A percentile compares a stretch with the other conserved stretches of the same genome.
Conservation (phyloP, 257 asterid genomes). For the Capsicum baccatum region DNA sequence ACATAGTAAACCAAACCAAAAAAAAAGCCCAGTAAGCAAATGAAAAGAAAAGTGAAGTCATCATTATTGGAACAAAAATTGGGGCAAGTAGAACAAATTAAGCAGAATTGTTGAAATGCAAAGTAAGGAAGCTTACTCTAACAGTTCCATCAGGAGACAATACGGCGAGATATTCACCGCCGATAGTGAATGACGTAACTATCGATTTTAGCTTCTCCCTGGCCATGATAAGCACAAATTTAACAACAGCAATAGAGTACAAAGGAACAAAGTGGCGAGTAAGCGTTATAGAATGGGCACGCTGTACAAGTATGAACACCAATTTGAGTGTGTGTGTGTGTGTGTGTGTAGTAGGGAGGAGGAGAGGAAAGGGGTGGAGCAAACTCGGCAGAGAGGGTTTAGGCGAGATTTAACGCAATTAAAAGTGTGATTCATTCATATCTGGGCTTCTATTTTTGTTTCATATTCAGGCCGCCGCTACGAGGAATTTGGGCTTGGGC, state of each 20-base stretch:
- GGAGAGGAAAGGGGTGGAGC: not conserved
- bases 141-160: slow-evolving; percentile 36
- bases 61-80: not conserved
- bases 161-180: slow-evolving; percentile 39
- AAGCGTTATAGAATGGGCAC: not conserved
- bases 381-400: slow-evolving; percentile 20
- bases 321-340: not conserved
- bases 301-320: not conserved
- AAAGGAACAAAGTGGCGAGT: not conserved
- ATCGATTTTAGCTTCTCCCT: slow-evolving; percentile 39
- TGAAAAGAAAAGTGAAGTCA: not conserved
- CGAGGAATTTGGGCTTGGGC: not conserved
- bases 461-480: not conserved
- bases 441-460: not conserved
- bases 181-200: slow-evolving; percentile 35
- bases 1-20: not conserved
- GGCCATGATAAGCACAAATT: slow-evolving; percentile 26
- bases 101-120: not conserved
- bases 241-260: not conserved
- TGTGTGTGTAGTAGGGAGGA: not conserved
- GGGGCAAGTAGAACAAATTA: not conserved
- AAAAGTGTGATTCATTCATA: not conserved
- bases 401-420: not conserved
- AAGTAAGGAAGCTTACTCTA: slow-evolving; percentile 32
- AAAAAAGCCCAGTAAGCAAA: not conserved